Evolutionary conservation across 441 rosid species (phyloP), one percentile per base, ranked within the genome.

Genomic region (Euphorbia schlechtendalii): DNA sequence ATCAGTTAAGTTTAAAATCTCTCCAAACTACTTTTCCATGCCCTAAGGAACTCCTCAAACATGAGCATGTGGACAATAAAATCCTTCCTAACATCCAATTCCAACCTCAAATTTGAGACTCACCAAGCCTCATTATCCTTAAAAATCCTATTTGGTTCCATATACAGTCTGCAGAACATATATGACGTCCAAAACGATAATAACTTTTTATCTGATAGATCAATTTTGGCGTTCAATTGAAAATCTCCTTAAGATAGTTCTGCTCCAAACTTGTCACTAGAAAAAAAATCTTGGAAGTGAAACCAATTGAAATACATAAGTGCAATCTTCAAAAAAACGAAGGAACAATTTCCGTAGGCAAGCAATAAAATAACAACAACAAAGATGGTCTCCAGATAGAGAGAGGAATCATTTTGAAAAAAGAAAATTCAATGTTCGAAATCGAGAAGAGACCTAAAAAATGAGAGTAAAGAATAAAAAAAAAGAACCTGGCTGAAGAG

Each of bases 401-500:
- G 53, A 48, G 22, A 48, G 53, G 14, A 45, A 45, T 15, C 17
- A 45, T 45, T 45, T 45, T 2, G 17, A 12, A 13, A 46, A 60
- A 38, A 11, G 20, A 10, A 8, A 10, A 59, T 6, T 14, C 41
- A 13, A 11, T 59, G 38, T 48, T 40, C 34, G 45, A 11, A 20
- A 36, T n/a, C n/a, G n/a, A n/a, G n/a, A 4, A 59, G 7, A 28
- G 43, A 17, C 49, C 30, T 25, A 17, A 54, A 59, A 58, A 71
- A 56, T 6, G 34, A 51, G 56, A 38, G 22, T 14, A 45, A 38
- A 55, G 17, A 30, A 12, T 14, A n/a, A 14, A 15, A 27, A 24
- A 41, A 64, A 59, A 36, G 68, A 61, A 94, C 97, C 99, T 82
- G 93, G 89, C 70, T 89, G 99, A 72, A 84, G 83, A 72, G 96